These are phyloP conservation scores for Cordyceps cicadae DNA, from an alignment of 2,329 filamentous ascomycete species.

Conservation along the genomic window DNA sequence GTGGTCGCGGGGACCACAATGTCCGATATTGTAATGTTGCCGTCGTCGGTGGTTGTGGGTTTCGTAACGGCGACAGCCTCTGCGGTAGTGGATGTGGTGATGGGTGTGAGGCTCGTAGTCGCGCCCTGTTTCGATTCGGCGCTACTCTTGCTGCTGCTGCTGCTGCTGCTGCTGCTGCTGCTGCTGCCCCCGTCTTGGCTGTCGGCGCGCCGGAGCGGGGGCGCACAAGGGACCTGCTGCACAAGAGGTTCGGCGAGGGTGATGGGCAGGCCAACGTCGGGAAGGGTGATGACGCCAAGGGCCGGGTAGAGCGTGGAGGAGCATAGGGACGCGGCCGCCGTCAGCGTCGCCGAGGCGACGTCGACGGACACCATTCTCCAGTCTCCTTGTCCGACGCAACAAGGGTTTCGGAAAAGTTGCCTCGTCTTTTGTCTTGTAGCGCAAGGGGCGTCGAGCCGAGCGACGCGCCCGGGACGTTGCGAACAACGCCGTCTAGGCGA, in stretches of 20 bases:
- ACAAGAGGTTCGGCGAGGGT: constrained; percentile 51
- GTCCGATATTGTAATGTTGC: constrained; percentile 10
- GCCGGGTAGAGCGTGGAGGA: constrained; percentile 35
- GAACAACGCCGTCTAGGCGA: background rate
- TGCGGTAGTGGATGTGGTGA: background rate
- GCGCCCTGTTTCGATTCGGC: background rate
- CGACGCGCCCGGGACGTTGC: background rate
- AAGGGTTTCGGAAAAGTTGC: background rate
- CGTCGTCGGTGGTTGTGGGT: constrained; percentile 34
- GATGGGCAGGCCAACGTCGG: constrained; percentile 41
- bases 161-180: background rate
- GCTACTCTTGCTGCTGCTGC: background rate
- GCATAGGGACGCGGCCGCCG: constrained; percentile 28
- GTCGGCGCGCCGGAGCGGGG: constrained; percentile 17
- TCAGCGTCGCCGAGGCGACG: constrained; percentile 18
- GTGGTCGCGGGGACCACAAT: constrained; percentile 3
- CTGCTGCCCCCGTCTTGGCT: background rate
- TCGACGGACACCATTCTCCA: constrained; percentile 8
- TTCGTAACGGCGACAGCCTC: constrained; percentile 27
- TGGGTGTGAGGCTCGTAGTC: background rate
- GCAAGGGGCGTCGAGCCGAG: background rate
- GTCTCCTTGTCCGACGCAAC: background rate
- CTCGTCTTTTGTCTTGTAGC: no score
- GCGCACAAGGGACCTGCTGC: constrained; percentile 35
- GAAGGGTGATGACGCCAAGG: constrained; percentile 40